Conservation (phyloP, 2,329 filamentous ascomycete species). For the Macroventuria anomochaeta region DNA sequence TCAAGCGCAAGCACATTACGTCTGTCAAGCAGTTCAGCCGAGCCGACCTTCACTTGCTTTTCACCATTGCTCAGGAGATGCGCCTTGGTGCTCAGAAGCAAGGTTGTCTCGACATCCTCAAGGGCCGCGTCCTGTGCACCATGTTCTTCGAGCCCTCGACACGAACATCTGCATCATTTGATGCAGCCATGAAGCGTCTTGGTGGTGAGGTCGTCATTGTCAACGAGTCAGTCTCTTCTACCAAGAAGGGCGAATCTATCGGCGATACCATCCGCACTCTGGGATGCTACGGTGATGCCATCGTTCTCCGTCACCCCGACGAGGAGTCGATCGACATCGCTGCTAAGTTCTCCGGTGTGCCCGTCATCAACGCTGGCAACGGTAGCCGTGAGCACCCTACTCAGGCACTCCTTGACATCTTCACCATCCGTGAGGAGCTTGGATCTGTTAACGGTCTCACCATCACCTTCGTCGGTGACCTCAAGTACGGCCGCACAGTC, state of each 20-base stretch:
- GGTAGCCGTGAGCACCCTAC: constrained; percentile 96
- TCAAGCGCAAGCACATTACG: constrained; percentile 88
- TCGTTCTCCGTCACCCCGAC: constrained; percentile 93
- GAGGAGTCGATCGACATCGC: constrained; percentile 81
- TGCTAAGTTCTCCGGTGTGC: constrained; percentile 85
- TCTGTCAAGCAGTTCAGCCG: constrained; percentile 91
- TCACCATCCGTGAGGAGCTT: constrained; percentile 97
- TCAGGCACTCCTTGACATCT: constrained; percentile 95
- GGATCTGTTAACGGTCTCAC: constrained; percentile 94
- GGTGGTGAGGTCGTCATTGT: constrained; percentile 86
- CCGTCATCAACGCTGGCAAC: constrained; percentile 96
- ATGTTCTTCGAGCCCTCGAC: constrained; percentile 99
- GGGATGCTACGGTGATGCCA: constrained; percentile 90
- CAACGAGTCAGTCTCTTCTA: constrained; percentile 82
- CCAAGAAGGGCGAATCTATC: constrained; percentile 91
- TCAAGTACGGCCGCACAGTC: constrained; percentile 90
- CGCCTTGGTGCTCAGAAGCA: constrained; percentile 91
- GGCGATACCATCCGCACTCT: constrained; percentile 94
- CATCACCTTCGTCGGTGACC: constrained; percentile 93
- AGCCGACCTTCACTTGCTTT: constrained; percentile 87
- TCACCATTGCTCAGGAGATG: constrained; percentile 98
- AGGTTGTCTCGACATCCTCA: constrained; percentile 85
- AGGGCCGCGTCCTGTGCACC: constrained; percentile 83
- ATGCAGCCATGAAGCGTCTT: constrained; percentile 97
- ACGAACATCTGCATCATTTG: constrained; percentile 92